A percentile compares a stretch with the other conserved stretches of the same genome.
phyloP scores from a whole-genome alignment of 352 stramenopile genomes.

The Phytophthora kernoviae region DNA sequence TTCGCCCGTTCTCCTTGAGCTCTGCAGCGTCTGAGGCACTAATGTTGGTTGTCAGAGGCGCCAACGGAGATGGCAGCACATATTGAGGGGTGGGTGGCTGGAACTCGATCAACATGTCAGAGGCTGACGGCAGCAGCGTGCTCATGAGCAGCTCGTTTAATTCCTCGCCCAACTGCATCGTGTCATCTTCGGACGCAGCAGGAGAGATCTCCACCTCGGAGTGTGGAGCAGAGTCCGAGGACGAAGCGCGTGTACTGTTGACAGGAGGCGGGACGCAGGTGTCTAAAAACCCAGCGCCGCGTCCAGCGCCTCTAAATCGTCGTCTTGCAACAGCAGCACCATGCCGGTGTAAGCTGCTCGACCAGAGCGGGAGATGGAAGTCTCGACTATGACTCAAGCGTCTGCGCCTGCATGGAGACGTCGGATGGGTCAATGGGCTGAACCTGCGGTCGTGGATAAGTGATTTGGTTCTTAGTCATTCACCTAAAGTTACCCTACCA shows the following conservation, averaged over 20 bases:
- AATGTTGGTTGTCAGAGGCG: slow-evolving; percentile 11
- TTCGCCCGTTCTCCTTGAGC: slow-evolving; percentile 25
- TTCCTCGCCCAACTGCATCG: slow-evolving; percentile 12
- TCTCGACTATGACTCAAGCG: no score
- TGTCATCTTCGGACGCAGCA: slow-evolving; percentile 8
- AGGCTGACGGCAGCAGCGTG: slow-evolving; percentile 10
- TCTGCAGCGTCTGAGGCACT: slow-evolving; percentile 7
- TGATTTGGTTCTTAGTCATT: no score
- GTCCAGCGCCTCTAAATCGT: slow-evolving; percentile 22
- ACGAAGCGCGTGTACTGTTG: background rate
- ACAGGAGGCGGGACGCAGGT: slow-evolving; percentile 11
- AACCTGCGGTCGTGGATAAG: no score
- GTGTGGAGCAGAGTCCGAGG: slow-evolving; percentile 2
- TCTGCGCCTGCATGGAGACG: no score
- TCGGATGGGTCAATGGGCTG: no score
- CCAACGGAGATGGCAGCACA: slow-evolving; percentile 22
- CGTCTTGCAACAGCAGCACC: slow-evolving; percentile 26
- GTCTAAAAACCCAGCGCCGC: slow-evolving; percentile 34
- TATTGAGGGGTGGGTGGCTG: background rate
- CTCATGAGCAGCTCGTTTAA: slow-evolving; percentile 23
- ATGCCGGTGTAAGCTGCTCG: slow-evolving; percentile 6
- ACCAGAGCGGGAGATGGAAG: no score
- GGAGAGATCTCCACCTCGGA: background rate
- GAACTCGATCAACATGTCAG: background rate
- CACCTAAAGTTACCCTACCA: no score